Evolutionary conservation across 2,329 filamentous ascomycete species (phyloP), one percentile per base, ranked within the genome.

Genomic region (Fusarium fracticaudum): DNA sequence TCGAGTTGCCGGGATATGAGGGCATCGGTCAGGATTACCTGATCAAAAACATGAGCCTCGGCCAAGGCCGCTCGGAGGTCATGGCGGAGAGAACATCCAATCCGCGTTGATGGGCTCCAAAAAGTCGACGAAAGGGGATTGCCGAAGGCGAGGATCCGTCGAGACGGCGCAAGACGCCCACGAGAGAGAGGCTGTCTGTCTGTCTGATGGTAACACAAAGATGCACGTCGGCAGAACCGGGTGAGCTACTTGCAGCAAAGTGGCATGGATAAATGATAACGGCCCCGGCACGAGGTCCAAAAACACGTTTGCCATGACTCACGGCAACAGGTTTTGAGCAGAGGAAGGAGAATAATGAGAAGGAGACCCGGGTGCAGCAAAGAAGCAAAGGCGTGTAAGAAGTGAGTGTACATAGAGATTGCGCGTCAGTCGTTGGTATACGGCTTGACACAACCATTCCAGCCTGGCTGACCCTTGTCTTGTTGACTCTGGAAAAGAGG

Each of bases 201-300:
- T 72, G 73, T 59, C 57, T 37, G 71, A 66, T 60, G 69, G 76
- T 78, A 65, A 75, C 76, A 78, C 76, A 60, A 74, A 71, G 62
- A 73, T 47, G 67, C 71, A 73, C 45, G 65, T 71, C 67, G 75
- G 71, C 65, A 77, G 63, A 70, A 38, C 65, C 60, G 66, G 67
- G 60, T 61, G 69, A 62, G 71, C 61, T 53, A 72, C 75, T 69
- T 60, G 67, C 37, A 57, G 55, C 26, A 44, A 40, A 48, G 69
- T 33, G 38, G 68, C 64, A 71, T 76, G 64, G 70, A 55, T 66
- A 26, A 57, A 55, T 54, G 64, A 63, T 57, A 63, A 53, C 63
- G 60, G 44, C 60, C 60, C 64, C 48, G 60, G 58, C 60, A 64
- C 66, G 55, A 50, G 57, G 62, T 41, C 64, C 60, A 54, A 55